Percentiles rank a stretch among this genome's conserved stretches.
These are phyloP conservation scores for Neofusicoccum sp. DNA, from an alignment of 2,329 filamentous ascomycete species.

Conservation along the genomic window DNA sequence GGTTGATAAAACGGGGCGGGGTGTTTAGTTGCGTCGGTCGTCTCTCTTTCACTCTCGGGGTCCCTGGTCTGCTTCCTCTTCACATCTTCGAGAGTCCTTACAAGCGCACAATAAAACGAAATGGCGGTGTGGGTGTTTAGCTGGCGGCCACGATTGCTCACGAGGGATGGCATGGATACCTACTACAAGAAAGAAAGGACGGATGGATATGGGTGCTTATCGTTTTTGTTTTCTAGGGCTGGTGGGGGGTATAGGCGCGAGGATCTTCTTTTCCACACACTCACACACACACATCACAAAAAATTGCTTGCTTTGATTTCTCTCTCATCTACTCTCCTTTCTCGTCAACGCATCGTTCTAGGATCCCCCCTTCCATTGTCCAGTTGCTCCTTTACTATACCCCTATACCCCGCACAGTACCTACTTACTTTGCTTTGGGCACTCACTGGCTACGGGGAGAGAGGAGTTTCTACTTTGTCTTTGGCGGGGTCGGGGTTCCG, in stretches of 20 bases:
- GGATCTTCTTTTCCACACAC: not conserved
- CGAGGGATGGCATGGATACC: conserved; percentile 15
- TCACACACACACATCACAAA: not conserved
- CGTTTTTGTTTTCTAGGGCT: not conserved
- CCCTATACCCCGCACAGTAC: conserved; percentile 8
- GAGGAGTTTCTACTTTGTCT: not conserved
- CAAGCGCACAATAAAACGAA: conserved; percentile 3
- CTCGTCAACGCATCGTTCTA: not conserved
- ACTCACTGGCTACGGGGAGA: conserved; percentile 1
- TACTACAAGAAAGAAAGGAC: conserved; percentile 4
- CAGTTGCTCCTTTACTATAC: not conserved
- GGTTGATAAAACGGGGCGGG: conserved; percentile 10
- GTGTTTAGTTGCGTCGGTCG: conserved; percentile 13
- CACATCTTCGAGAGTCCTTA: conserved; percentile 1
- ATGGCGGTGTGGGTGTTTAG: conserved; percentile 7
- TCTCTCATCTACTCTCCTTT: conserved; percentile 1
- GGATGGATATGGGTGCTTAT: conserved; percentile 2
- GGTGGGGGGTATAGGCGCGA: not conserved
- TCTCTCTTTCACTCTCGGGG: conserved; percentile 9
- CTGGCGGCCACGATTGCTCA: conserved; percentile 12
- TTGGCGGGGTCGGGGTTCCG: not conserved
- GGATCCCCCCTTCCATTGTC: conserved; percentile 3
- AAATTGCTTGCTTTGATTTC: not conserved
- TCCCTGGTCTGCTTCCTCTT: conserved; percentile 5
- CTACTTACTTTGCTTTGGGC: conserved; percentile 6